Evolutionary conservation across 202 grass and related monocot genomes (phyloP).

Genomic region (Setaria viridis): DNA sequence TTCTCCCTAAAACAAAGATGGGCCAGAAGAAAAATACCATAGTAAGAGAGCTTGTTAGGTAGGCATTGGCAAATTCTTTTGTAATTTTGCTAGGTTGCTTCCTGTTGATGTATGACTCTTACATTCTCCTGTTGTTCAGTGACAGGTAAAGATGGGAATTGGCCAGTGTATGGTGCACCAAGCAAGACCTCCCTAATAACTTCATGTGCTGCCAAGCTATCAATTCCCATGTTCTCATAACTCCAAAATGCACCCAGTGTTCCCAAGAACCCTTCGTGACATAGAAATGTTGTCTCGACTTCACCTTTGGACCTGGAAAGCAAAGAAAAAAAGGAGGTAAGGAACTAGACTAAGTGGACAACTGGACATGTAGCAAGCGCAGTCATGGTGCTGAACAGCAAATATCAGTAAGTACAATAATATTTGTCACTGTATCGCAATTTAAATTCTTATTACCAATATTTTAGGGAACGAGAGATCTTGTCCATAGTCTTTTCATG

Average conservation of each 20-base stretch:
- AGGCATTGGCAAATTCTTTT: background rate
- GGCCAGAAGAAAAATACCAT: background rate
- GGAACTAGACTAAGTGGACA: slow-evolving; percentile 28
- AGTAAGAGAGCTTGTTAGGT: slow-evolving; percentile 6
- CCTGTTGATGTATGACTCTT: slow-evolving; percentile 34
- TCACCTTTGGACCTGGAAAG: slow-evolving; percentile 94
- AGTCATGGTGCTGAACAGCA: background rate
- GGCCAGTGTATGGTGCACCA: slow-evolving; percentile 82
- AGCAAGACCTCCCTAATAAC: slow-evolving; percentile 94
- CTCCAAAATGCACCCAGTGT: slow-evolving; percentile 99
- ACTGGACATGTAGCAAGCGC: slow-evolving; percentile 21
- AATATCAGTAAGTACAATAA: background rate
- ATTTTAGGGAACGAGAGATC: slow-evolving; percentile 93
- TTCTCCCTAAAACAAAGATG: slow-evolving; percentile 54
- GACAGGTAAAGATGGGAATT: slow-evolving; percentile 68
- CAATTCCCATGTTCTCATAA: slow-evolving; percentile 98
- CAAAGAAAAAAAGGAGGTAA: slow-evolving; percentile 16
- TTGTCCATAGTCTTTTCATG: slow-evolving; percentile 97
- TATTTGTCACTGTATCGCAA: background rate
- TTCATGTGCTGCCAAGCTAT: slow-evolving; percentile 81
- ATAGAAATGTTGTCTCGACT: slow-evolving; percentile 95
- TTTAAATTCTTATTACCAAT: slow-evolving; percentile 76
- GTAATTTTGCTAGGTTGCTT: slow-evolving; percentile 29
- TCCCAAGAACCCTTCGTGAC: slow-evolving; percentile 96
- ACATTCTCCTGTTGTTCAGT: slow-evolving; percentile 54